Base-by-base conservation (phyloP, 2,329 filamentous ascomycete genomes). In the Cordyceps javanica region DNA sequence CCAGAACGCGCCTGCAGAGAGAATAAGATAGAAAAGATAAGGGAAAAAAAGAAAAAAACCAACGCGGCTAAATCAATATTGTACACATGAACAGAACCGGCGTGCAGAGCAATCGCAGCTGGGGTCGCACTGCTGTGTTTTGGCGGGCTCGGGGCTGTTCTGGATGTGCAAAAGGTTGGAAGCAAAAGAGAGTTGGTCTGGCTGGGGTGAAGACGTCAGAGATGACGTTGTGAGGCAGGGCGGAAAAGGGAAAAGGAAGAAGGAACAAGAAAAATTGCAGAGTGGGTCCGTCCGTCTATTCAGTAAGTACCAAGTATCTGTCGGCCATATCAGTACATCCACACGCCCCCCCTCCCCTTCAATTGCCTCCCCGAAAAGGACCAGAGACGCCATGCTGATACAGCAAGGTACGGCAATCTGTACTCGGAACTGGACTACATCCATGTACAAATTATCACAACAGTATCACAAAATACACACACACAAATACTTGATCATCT, bases 181-280 rank as follows among this genome's bases (percentile, higher is more conserved):
- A 51, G 36, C n/a, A n/a, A 41, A 51, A 58, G 48, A 53, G 48
- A 58, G 48, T 52, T 52, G 69, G 38, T 28, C 19, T 54, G 68
- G 65, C 58, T 61, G 63, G 68, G 66, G 62, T 66, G 68, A 75
- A 75, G 73, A 75, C 73, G 73, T 75, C 73, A 75, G 73, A 75
- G 73, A 75, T 75, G 73, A 75, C 73, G 73, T 75, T 75, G 72
- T 69, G 69, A 67, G 64, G 66, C 65, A 68, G 63, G 69, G 66
- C 51, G 59, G 61, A 57, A 60, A 60, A 60, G 57, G 62, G 61
- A 60, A 52, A 60, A 63, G 62, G 66, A 64, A 71, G 69, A 67
- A 67, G 67, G 69, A 65, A 32, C 9, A 30, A 67, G 71, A 71
- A 68, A 68, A 68, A 70, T 65, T 68, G 30, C 23, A 6, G 52